These are phyloP conservation scores for Pogostemon cablin DNA, from an alignment of 257 asterid genomes.

Conservation along the genomic window DNA sequence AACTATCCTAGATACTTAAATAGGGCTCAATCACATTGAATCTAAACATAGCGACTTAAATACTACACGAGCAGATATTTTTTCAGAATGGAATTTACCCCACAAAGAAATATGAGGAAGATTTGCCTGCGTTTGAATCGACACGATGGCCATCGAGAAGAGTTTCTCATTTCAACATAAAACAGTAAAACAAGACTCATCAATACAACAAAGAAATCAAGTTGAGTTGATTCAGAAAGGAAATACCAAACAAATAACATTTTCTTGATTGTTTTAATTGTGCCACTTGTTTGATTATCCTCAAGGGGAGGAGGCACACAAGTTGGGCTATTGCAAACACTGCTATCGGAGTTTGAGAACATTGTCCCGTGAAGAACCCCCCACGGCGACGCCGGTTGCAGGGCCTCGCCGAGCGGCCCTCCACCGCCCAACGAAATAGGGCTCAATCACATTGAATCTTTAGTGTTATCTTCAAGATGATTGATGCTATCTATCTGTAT, in stretches of 20 bases:
- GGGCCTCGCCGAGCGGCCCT: conserved; percentile 84
- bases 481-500: conserved; percentile 8
- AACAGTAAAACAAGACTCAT: not conserved
- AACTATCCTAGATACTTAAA: too few relatives aligned
- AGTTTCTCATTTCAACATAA: not conserved
- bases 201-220: not conserved
- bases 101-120: too few relatives aligned
- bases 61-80: not conserved
- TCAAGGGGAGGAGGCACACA: conserved; percentile 35
- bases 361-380: conserved; percentile 64
- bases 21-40: too few relatives aligned
- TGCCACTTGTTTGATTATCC: conserved; percentile 30
- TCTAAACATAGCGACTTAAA: too few relatives aligned
- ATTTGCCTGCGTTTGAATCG: not conserved
- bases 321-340: conserved; percentile 69
- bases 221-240: not conserved
- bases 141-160: not conserved
- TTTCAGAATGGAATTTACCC: not conserved
- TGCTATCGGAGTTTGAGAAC: conserved; percentile 68
- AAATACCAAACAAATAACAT: not conserved
- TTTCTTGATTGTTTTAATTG: conserved; percentile 41
- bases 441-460: conserved; percentile 28
- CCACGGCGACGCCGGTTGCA: conserved; percentile 68
- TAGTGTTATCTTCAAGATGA: conserved; percentile 5
- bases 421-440: conserved; percentile 46